Evolutionary conservation across 371 early-diverging fungal genomes (phyloP), one percentile per base, ranked within the genome.

Genomic region (Saksenaea oblongispora): DNA sequence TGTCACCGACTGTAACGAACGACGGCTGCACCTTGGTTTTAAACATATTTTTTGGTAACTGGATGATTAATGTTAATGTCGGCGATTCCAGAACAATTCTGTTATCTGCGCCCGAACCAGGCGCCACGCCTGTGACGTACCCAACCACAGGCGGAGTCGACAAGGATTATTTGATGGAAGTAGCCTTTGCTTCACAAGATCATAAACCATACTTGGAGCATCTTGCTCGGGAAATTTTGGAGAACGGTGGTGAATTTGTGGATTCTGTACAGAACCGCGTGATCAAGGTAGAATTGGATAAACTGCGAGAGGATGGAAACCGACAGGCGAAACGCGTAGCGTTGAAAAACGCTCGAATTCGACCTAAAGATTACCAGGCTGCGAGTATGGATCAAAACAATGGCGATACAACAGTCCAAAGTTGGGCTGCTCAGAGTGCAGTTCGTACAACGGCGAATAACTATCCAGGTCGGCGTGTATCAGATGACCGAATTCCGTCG

Each of bases 21-120:
- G 95, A 94, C 59, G 95, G 95, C 0, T 90, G 92, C 65, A 93
- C 95, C 0, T 70, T 94, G 24, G 82, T 91, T 26, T 80, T 90
- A 26, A 91, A 90, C 59, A 65, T 94, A 5, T 80, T 94, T 53
- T 78, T 86, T 59, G 84, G 83, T 56, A 85, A 84, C n/a, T 91
- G 89, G 89, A 62, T 92, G 22, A 84, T 92, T 44, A 91, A 90
- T 72, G 70, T 87, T 58, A 94, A 94, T 63, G 90, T 94, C 4
- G 95, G 95, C n/a, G 93, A 94, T 71, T 89, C 91, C 22, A 84
- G 95, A 15, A 85, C 90, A 1, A 84, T 93, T 34, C 63, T 85
- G 27, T 77, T 80, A 41, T 77, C 83, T 11, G 82, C 79, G 13
- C 80, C 83, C 14, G 83, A 79, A 22, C 72, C 75, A 15, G 53